phyloP scores from a whole-genome alignment of 257 asterid genomes.

The Nicotiana tomentosiformis region DNA sequence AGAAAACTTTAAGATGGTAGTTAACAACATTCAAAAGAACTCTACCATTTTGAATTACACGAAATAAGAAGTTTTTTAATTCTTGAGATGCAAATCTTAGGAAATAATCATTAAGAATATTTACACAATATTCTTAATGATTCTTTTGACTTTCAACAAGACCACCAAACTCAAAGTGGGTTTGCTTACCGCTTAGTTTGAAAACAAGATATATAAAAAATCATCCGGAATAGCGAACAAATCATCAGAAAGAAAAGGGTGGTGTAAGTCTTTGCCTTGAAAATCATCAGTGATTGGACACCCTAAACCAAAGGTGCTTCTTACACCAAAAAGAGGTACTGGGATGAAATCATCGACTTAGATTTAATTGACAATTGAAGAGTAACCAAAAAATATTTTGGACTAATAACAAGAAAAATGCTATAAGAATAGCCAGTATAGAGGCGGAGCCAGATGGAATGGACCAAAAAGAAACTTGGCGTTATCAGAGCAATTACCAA shows the following conservation, averaged over 20 bases:
- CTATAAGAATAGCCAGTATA: too few relatives aligned
- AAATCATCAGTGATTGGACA: neutral
- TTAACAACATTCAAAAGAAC: constrained; percentile 1
- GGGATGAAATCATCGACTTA: neutral
- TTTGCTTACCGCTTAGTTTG: neutral
- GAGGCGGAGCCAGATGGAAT: too few relatives aligned
- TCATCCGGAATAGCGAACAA: neutral
- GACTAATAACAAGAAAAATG: neutral
- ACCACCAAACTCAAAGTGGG: neutral
- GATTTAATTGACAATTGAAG: neutral
- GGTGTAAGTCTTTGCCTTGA: neutral
- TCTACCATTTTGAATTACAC: neutral
- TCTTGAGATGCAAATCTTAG: neutral
- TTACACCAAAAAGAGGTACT: neutral
- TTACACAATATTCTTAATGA: neutral
- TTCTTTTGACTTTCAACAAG: neutral
- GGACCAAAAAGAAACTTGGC: neutral
- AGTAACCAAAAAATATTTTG: neutral
- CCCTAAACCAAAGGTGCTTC: neutral
- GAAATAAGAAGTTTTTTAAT: neutral
- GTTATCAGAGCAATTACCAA: neutral
- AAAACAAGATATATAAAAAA: neutral
- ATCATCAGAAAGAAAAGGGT: neutral
- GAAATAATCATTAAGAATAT: neutral
- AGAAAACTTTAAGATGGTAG: neutral